Base-by-base conservation (phyloP, 805 yeast genomes). In the Debaryomyces tyrocola region DNA sequence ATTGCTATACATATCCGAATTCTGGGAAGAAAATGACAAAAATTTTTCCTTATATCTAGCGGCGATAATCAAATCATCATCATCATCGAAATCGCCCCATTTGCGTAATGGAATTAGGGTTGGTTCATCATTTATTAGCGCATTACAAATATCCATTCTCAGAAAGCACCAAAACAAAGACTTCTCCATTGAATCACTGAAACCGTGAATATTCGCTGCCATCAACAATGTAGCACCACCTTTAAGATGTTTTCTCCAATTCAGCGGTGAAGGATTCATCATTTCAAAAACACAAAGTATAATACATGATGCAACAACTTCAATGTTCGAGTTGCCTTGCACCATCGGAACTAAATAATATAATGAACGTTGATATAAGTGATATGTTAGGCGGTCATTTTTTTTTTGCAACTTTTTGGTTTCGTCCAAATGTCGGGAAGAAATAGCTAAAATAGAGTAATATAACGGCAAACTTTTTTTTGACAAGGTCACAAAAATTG, bases 1-100 rank as follows among this genome's bases (percentile, higher is more conserved):
- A 17, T 40, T 40, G 21, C 43, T 40, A 20, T 40, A 40, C 63
- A 60, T 60, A 12, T 48, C 56, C 43, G 44, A 52, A 4, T 52
- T 48, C 12, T 40, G 33, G 1, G 43, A 18, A 8, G 37, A 31
- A 6, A 18, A 12, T 12, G 36, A 14, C 24, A 33, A 10, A 11
- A 40, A 40, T 18, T 31, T 17, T 20, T 27, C 21, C 33, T 15
- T 40, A 28, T 40, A 40, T 6, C 28, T 33, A 12, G 36, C 11
- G 10, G 36, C 43, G 18, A 31, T 33, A 31, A 20, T 21, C 37
- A 17, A 15, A 40, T 40, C 33, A 29, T 40, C 37, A 31, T 18
- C 33, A 5, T 6, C 20, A 2, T 11, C 18, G 15, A 6, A 27
- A 20, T 40, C 43, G 4, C 43, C 34, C 43, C 43, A 40, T 20